Evolutionary conservation across 2,329 filamentous ascomycete species (phyloP).

Genomic region (Aspergillus sp.): DNA sequence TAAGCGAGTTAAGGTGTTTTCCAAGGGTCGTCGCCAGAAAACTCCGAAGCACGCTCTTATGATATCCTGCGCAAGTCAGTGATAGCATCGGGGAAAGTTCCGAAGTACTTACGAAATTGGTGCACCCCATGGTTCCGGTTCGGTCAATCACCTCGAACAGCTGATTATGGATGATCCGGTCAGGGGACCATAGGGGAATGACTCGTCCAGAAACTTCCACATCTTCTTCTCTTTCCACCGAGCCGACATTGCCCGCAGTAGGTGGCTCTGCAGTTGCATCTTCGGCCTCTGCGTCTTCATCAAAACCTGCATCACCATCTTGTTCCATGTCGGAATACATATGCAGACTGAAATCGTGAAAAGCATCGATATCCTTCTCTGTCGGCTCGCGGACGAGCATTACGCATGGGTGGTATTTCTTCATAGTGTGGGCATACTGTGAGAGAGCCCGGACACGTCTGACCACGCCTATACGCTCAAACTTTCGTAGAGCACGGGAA

Average conservation of each 20-base stretch:
- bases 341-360: constrained; percentile 36
- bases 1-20: constrained; percentile 53
- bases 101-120: constrained; percentile 42
- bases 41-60: constrained; percentile 47
- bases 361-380: constrained; percentile 39
- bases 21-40: constrained; percentile 56
- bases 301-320: constrained; percentile 30
- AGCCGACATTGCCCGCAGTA: constrained; percentile 16
- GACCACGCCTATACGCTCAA: constrained; percentile 47
- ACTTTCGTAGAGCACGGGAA: constrained; percentile 44
- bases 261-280: constrained; percentile 9
- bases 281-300: constrained; percentile 38
- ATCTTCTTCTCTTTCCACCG: constrained; percentile 23
- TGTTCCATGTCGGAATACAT: constrained; percentile 28
- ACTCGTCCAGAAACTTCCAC: constrained; percentile 36
- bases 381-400: constrained; percentile 45
- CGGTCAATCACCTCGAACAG: constrained; percentile 51
- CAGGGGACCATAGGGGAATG: constrained; percentile 56
- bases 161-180: constrained; percentile 52
- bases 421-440: constrained; percentile 38
- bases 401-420: constrained; percentile 42
- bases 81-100: not conserved
- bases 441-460: constrained; percentile 45
- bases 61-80: constrained; percentile 33
- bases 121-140: constrained; percentile 51